phyloP scores from a whole-genome alignment of 495 filamentous ascomycete genomes.

The Collariella sp. region DNA sequence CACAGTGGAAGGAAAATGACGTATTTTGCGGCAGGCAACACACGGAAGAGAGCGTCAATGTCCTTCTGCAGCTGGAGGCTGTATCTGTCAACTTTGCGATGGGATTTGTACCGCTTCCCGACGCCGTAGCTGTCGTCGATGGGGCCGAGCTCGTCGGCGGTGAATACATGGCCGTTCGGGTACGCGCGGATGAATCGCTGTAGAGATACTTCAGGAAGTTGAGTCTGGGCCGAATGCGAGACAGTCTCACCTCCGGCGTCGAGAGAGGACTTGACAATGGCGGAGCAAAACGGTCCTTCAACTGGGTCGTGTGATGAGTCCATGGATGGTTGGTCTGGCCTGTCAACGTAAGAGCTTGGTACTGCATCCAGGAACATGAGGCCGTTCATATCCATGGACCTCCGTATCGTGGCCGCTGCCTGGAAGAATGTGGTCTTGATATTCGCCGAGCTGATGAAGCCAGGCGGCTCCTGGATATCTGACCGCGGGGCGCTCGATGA shows the following conservation, averaged over 20 bases:
- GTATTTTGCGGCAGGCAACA: conserved; percentile 40
- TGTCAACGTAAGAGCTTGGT: conserved; percentile 24
- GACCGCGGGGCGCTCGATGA: background rate
- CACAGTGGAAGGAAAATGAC: conserved; percentile 56
- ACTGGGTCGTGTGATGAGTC: background rate
- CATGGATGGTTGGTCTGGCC: conserved; percentile 5
- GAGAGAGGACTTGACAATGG: conserved; percentile 16
- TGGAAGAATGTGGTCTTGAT: conserved; percentile 33
- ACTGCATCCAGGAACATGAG: conserved; percentile 42
- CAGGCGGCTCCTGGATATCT: background rate
- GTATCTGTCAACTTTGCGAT: background rate
- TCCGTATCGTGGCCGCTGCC: conserved; percentile 39
- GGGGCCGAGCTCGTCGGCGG: conserved; percentile 32
- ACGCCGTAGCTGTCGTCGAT: conserved; percentile 25
- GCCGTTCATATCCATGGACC: conserved; percentile 43
- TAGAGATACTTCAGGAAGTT: conserved; percentile 28
- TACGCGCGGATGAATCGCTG: conserved; percentile 31
- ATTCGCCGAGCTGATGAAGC: conserved; percentile 27
- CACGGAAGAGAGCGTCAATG: conserved; percentile 20
- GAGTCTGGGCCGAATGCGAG: conserved; percentile 13
- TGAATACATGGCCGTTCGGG: conserved; percentile 35
- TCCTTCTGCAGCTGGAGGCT: conserved; percentile 8
- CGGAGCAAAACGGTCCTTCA: conserved; percentile 17
- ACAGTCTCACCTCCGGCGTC: conserved; percentile 4
- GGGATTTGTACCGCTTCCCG: conserved; percentile 9